These are phyloP conservation scores for Vigna mungo DNA, from an alignment of 306 rosid species.

Conservation along the genomic window DNA sequence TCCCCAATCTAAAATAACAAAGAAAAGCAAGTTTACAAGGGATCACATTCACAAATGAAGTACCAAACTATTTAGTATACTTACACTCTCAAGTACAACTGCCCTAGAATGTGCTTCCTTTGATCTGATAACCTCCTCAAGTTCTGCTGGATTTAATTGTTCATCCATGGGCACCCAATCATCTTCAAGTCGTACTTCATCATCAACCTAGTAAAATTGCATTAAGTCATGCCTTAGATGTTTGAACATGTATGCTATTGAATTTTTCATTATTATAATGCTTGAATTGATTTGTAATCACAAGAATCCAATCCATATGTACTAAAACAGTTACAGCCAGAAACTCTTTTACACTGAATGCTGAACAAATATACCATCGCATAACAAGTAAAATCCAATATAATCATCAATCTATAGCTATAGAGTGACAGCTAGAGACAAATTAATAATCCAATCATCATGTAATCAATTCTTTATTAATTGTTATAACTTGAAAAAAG, in stretches of 20 bases:
- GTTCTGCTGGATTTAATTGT: slow-evolving; percentile 72
- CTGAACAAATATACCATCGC: slow-evolving; percentile 6
- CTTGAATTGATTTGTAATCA: slow-evolving; percentile 22
- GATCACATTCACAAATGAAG: slow-evolving; percentile 20
- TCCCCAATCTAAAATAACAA: slow-evolving; percentile 80
- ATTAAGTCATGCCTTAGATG: slow-evolving; percentile 37
- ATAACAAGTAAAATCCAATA: slow-evolving; percentile 28
- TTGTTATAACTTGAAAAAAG: background rate
- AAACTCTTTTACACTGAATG: background rate
- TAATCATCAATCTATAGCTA: slow-evolving; percentile 12
- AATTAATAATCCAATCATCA: slow-evolving; percentile 22
- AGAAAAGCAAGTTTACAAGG: slow-evolving; percentile 17
- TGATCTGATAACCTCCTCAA: slow-evolving; percentile 81
- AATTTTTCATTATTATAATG: background rate
- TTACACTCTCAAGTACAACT: slow-evolving; percentile 96
- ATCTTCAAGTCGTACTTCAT: slow-evolving; percentile 92
- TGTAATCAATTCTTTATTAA: background rate
- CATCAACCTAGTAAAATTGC: slow-evolving; percentile 66
- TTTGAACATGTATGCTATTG: slow-evolving; percentile 33
- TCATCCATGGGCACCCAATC: slow-evolving; percentile 99
- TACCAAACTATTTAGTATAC: slow-evolving; percentile 42
- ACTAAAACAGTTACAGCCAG: slow-evolving; percentile 17
- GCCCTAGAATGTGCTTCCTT: slow-evolving; percentile 95
- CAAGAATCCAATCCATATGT: slow-evolving; percentile 4
- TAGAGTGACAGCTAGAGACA: slow-evolving; percentile 1